phyloP scores from a whole-genome alignment of 75 land plant genomes.

The Adiantum capillusveneris region DNA sequence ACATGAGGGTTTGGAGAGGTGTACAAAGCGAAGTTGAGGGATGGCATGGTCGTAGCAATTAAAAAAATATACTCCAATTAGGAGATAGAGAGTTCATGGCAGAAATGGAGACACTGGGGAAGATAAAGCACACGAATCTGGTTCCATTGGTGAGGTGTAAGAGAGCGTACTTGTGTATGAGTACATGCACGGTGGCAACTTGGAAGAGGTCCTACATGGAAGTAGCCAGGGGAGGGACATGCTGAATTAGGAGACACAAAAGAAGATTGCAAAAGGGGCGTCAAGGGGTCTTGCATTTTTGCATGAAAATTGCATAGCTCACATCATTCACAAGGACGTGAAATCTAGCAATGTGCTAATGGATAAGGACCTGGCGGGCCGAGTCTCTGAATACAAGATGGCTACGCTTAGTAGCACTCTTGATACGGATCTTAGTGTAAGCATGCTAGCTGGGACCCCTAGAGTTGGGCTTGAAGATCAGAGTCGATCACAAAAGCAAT shows the following conservation, averaged over 20 bases:
- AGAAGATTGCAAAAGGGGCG: conserved; percentile 3
- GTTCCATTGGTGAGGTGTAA: conserved; percentile 70
- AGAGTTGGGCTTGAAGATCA: conserved; percentile 13
- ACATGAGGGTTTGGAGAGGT: conserved; percentile 79
- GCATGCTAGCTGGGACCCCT: conserved; percentile 58
- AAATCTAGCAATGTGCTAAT: conserved; percentile 64
- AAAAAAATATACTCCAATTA: conserved; percentile 57
- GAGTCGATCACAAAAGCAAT: too few relatives aligned
- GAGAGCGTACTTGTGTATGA: conserved; percentile 71
- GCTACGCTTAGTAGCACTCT: conserved; percentile 47
- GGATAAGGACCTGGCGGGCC: conserved; percentile 48
- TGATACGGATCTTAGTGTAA: conserved; percentile 59
- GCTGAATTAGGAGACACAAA: not conserved
- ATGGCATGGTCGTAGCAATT: conserved; percentile 60
- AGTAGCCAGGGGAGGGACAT: not conserved
- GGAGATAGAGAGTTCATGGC: conserved; percentile 71
- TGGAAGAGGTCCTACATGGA: conserved; percentile 7
- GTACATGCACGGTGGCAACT: conserved; percentile 68
- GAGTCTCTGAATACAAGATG: conserved; percentile 67
- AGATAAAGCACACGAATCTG: conserved; percentile 69
- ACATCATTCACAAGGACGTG: conserved; percentile 65
- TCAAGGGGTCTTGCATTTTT: conserved; percentile 55
- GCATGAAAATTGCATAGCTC: conserved; percentile 62
- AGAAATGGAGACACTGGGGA: conserved; percentile 83
- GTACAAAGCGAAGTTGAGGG: conserved; percentile 60